Percentiles rank a stretch among this genome's conserved stretches.
Conservation (phyloP, 2,329 filamentous ascomycete genomes). For the Colletotrichum falcatum region DNA sequence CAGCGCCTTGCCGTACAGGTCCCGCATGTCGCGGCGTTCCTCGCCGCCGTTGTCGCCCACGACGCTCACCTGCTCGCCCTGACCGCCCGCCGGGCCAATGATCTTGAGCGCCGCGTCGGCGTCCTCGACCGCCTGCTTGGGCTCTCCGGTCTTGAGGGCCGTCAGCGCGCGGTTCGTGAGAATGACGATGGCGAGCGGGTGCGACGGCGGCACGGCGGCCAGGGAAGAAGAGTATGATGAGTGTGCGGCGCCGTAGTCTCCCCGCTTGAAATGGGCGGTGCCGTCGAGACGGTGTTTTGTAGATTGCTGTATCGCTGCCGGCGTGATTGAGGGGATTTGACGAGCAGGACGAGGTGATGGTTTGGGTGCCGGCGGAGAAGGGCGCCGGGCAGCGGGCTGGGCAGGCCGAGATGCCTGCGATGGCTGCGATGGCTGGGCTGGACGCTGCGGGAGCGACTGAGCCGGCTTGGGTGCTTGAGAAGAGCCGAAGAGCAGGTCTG, state of each 20-base stretch:
- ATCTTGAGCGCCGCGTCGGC: conserved; percentile 83
- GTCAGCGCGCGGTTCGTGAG: conserved; percentile 93
- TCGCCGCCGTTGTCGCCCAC: conserved; percentile 66
- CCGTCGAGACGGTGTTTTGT: conserved; percentile 83
- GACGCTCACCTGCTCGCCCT: conserved; percentile 82
- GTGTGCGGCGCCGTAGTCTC: conserved; percentile 91
- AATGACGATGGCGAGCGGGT: conserved; percentile 89
- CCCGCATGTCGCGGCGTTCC: conserved; percentile 85
- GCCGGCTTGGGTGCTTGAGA: conserved; percentile 52
- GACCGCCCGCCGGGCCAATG: conserved; percentile 83
- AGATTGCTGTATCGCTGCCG: conserved; percentile 78
- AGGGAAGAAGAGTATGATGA: conserved; percentile 84
- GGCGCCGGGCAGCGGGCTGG: conserved; percentile 47
- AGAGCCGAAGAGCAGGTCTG: conserved; percentile 74
- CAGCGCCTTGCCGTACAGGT: conserved; percentile 92
- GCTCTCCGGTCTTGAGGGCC: conserved; percentile 89
- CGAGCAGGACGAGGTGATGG: conserved; percentile 64
- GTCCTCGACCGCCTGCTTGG: conserved; percentile 87
- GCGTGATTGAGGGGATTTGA: conserved; percentile 74
- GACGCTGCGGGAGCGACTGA: conserved; percentile 52
- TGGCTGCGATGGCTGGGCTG: conserved; percentile 53
- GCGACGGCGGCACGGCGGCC: conserved; percentile 76
- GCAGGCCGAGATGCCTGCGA: conserved; percentile 51
- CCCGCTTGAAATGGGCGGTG: conserved; percentile 91
- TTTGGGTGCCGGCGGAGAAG: conserved; percentile 52